Evolutionary conservation across 805 yeast species (phyloP).

Genomic region (Kluyveromyces lactis): DNA sequence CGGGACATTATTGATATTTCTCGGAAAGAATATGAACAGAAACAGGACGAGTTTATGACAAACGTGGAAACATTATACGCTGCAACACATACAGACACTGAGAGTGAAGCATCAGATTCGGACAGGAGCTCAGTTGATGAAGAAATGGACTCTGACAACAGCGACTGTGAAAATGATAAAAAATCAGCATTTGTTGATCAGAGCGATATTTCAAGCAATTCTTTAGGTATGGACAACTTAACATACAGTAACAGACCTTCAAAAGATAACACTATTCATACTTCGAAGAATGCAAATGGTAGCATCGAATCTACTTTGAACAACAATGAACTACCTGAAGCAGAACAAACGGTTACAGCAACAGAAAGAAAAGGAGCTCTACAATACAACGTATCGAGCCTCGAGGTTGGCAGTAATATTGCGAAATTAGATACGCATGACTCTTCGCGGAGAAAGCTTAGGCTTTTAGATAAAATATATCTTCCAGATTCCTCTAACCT

Average conservation of each 20-base stretch:
- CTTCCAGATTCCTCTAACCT: neutral
- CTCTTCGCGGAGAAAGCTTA: slow-evolving; percentile 20
- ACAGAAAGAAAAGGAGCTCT: neutral
- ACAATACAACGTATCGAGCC: slow-evolving; percentile 16
- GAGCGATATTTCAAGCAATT: neutral
- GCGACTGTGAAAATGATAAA: neutral
- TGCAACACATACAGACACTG: neutral
- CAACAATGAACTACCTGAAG: neutral
- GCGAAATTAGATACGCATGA: slow-evolving; percentile 11
- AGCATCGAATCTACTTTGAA: neutral
- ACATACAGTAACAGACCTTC: too few relatives aligned
- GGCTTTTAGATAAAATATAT: slow-evolving; percentile 21
- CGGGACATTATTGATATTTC: slow-evolving; percentile 35
- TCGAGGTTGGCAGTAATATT: slow-evolving; percentile 19
- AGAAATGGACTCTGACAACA: neutral
- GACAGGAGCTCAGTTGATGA: neutral
- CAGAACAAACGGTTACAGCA: neutral
- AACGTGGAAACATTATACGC: neutral
- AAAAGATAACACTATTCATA: too few relatives aligned
- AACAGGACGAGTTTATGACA: neutral
- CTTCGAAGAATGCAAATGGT: too few relatives aligned
- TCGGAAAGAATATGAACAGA: neutral
- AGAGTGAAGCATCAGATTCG: neutral
- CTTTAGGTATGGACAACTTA: too few relatives aligned
- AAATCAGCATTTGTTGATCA: slow-evolving; percentile 8